phyloP scores from a whole-genome alignment of 2,329 filamentous ascomycete species.

The Aspergillus neoniger region DNA sequence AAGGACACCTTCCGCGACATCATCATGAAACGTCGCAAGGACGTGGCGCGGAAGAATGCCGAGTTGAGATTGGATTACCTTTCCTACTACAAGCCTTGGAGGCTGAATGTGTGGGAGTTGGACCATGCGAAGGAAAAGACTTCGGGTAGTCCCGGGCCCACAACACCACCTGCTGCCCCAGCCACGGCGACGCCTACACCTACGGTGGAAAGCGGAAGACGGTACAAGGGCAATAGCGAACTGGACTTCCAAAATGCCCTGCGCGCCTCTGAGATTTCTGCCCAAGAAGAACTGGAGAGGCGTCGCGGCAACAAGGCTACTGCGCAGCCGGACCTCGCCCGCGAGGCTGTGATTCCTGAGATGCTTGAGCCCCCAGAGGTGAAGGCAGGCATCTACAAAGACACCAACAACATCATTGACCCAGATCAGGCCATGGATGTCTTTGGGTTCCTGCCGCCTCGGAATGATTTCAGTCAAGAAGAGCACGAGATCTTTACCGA shows the following conservation, averaged over 20 bases:
- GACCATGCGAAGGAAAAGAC: slow-evolving; percentile 45
- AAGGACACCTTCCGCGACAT: slow-evolving; percentile 41
- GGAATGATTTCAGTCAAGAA: slow-evolving; percentile 50
- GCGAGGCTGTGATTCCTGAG: slow-evolving; percentile 51
- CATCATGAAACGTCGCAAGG: slow-evolving; percentile 42
- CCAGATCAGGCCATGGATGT: slow-evolving; percentile 43
- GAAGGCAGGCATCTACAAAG: slow-evolving; percentile 46
- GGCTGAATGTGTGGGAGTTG: slow-evolving; percentile 44
- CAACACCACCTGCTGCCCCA: slow-evolving; percentile 38
- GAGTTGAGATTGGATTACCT: slow-evolving; percentile 44
- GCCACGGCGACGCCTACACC: slow-evolving; percentile 33
- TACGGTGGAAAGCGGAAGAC: slow-evolving; percentile 41
- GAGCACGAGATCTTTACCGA: slow-evolving; percentile 51
- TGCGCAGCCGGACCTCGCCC: slow-evolving; percentile 46
- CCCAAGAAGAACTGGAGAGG: slow-evolving; percentile 50
- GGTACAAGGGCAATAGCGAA: slow-evolving; percentile 52
- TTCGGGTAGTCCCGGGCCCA: slow-evolving; percentile 39
- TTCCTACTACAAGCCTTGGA: slow-evolving; percentile 48
- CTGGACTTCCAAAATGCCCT: slow-evolving; percentile 53
- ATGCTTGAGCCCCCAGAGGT: slow-evolving; percentile 48
- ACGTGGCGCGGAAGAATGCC: slow-evolving; percentile 43
- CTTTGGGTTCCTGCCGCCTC: slow-evolving; percentile 48
- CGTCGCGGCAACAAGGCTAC: slow-evolving; percentile 47
- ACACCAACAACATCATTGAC: slow-evolving; percentile 49
- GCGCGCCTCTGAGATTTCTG: slow-evolving; percentile 50